Percentiles rank a stretch among this genome's conserved stretches.
Evolutionary conservation across 768 basidiomycete species (phyloP).

Genomic region (Calocera cornea): DNA sequence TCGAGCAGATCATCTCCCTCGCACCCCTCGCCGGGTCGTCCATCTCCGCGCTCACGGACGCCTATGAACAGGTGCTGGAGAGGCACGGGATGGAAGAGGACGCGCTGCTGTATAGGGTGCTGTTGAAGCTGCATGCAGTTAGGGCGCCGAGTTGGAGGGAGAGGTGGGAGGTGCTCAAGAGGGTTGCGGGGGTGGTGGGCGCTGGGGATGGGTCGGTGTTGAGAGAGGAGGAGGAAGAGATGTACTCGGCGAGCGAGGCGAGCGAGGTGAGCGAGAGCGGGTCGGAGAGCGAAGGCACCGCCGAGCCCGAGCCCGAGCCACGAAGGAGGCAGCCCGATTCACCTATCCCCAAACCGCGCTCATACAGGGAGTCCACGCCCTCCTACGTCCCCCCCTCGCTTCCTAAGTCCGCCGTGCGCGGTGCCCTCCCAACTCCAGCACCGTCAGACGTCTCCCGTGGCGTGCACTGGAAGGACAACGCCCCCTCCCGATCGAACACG

Average conservation of each 20-base stretch:
- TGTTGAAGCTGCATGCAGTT: slow-evolving; percentile 69
- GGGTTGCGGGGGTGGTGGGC: slow-evolving; percentile 35
- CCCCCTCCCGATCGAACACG: not conserved
- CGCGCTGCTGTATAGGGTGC: slow-evolving; percentile 65
- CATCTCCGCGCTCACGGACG: slow-evolving; percentile 69
- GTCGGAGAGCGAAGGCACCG: not conserved
- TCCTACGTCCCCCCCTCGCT: not conserved
- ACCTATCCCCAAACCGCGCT: not conserved
- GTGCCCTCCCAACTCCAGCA: not conserved
- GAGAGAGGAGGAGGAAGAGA: not conserved
- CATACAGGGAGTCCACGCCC: not conserved
- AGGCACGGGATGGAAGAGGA: slow-evolving; percentile 67
- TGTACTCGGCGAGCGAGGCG: not conserved
- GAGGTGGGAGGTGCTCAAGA: slow-evolving; percentile 64
- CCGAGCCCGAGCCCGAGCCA: not conserved
- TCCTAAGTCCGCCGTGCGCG: not conserved
- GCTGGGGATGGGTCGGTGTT: slow-evolving; percentile 27
- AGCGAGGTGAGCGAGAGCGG: not conserved
- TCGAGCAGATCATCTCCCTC: slow-evolving; percentile 60
- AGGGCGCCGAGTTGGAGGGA: slow-evolving; percentile 69
- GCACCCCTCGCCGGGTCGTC: slow-evolving; percentile 57
- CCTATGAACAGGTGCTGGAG: slow-evolving; percentile 65
- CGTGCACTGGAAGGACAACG: slow-evolving; percentile 2
- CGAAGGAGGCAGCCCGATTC: not conserved
- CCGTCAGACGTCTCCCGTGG: not conserved